Base-by-base conservation (phyloP, 1,284 basidiomycete species). In the Tilletia setariae region DNA sequence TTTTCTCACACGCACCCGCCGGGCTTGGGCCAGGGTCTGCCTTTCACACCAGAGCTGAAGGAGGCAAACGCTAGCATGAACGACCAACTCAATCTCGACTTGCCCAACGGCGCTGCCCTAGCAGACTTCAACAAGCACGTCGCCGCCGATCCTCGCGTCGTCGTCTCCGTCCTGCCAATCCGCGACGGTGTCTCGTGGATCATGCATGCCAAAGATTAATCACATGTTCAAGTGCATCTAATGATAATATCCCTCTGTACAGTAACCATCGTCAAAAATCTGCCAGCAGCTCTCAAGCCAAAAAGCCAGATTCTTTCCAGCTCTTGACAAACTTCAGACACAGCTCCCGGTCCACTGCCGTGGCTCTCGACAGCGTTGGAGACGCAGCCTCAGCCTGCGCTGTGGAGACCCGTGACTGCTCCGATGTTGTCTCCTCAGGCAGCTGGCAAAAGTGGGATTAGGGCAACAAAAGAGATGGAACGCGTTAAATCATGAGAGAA, bases 151-250 rank as follows among this genome's bases (percentile, higher is more conserved):
- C 67, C 72, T 42, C 66, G 79, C 25, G 76, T 81, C 32, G 68
- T 76, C 23, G 75, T 75, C 4, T 68, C 71, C 25, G 68, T 82
- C 2, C 62, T 83, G 40, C 81, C 81, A 4, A 71, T 82, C 3
- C 74, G 82, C 28, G 82, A 83, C 61, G 82, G 80, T 1, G 76
- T 83, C 19, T 76, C 76, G 43, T 69, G 80, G 68, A 80, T 83
- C 66, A 77, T 73, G 56, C 56, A 61, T 16, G 35, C 35, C 35
- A 4, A 40, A 40, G 35, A 40, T 40, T 4, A 40, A 4, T 4
- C 6, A 4, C 35, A 40, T 40, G 35, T n/a, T n/a, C n/a, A n/a
- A n/a, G n/a, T n/a, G n/a, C n/a, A n/a, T n/a, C n/a, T n/a, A n/a
- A n/a, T 44, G 43, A 44, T 44, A 44, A 9, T 44, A 9, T 44